Percentiles rank a stretch among this genome's conserved stretches.
These are phyloP conservation scores for Dioszegia aurantiaca DNA, from an alignment of 768 basidiomycete genomes.

Conservation along the genomic window DNA sequence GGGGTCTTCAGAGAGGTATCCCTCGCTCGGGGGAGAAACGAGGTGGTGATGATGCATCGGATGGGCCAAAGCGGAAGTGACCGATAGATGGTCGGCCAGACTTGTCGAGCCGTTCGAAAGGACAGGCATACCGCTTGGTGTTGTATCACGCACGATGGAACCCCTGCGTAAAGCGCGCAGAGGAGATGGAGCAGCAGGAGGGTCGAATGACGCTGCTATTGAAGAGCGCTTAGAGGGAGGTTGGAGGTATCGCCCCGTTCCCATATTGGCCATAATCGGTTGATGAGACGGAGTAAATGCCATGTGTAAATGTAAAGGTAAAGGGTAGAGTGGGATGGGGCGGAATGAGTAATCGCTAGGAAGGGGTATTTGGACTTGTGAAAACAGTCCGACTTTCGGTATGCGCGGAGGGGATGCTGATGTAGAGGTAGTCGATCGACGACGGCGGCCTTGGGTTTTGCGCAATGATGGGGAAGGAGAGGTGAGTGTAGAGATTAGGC, in stretches of 20 bases:
- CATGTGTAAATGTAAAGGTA: slow-evolving; percentile 1
- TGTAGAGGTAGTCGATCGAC: not conserved
- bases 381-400: not conserved
- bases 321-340: slow-evolving; percentile 11
- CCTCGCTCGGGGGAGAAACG: not conserved
- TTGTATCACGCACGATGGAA: not conserved
- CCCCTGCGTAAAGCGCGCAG: not conserved
- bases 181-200: not conserved
- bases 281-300: slow-evolving; percentile 10
- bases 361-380: slow-evolving; percentile 6
- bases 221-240: not conserved
- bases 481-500: not conserved
- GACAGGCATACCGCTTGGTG: not conserved
- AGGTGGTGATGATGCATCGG: slow-evolving; percentile 1
- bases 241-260: not conserved
- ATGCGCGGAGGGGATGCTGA: not conserved
- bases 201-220: not conserved
- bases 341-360: slow-evolving; percentile 9
- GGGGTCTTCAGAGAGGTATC: not conserved
- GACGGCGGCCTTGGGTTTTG: slow-evolving; percentile 7
- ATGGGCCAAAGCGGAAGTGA: not conserved
- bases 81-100: not conserved
- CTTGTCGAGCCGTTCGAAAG: not conserved
- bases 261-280: slow-evolving; percentile 11
- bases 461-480: too few species aligned